Evolutionary conservation across 495 filamentous ascomycete genomes (phyloP).

Genomic region (Aspergillus funiculosus): DNA sequence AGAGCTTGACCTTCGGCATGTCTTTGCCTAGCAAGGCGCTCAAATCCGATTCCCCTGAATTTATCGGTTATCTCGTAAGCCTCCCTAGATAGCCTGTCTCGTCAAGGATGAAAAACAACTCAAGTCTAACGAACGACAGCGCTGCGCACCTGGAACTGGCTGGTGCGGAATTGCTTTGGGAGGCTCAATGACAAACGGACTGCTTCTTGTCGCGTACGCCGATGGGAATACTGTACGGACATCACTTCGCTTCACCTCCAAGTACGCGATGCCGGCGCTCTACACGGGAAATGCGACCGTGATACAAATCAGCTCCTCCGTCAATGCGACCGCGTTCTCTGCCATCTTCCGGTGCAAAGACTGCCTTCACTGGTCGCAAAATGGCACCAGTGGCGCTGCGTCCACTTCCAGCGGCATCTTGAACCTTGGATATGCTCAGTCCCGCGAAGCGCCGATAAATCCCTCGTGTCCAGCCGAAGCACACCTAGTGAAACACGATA

Average conservation of each 20-base stretch:
- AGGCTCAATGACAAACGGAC: constrained; percentile 11
- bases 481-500: constrained; percentile 12
- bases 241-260: constrained; percentile 15
- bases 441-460: not conserved
- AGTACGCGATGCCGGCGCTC: constrained; percentile 14
- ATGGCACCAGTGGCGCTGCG: constrained; percentile 10
- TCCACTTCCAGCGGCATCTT: constrained; percentile 7
- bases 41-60: constrained; percentile 13
- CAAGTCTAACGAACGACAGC: not conserved
- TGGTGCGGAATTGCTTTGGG: constrained; percentile 18
- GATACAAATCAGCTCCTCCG: constrained; percentile 12
- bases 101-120: not conserved
- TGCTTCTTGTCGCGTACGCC: constrained; percentile 15
- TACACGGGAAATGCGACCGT: constrained; percentile 15
- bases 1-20: constrained; percentile 14
- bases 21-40: constrained; percentile 13
- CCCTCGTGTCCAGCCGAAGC: constrained; percentile 14
- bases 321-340: constrained; percentile 8
- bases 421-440: constrained; percentile 15
- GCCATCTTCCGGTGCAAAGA: constrained; percentile 17
- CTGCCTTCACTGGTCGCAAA: constrained; percentile 16
- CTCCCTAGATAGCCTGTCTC: not conserved
- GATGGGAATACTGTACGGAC: constrained; percentile 10
- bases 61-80: constrained; percentile 17
- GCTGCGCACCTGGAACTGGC: constrained; percentile 8